Evolutionary conservation across 2,329 filamentous ascomycete species (phyloP), one percentile per base, ranked within the genome.

Genomic region (Remersonia thermophila): DNA sequence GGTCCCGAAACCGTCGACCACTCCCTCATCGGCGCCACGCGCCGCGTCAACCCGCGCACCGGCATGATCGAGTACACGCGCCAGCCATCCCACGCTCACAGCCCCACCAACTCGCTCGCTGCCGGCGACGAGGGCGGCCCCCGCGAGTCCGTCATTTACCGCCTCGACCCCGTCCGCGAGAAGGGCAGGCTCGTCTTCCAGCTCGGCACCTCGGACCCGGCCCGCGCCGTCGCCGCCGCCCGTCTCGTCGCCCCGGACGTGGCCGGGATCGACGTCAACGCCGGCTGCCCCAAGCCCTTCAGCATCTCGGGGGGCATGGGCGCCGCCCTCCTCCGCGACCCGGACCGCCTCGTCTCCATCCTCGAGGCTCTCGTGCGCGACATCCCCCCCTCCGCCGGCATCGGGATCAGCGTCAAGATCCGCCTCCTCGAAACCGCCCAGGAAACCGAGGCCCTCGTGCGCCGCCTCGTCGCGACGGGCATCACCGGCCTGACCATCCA

Each of bases 361-460:
- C 68, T 98, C 7, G 77, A 81, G 42, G 78, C 83, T 0, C 67
- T 98, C 8, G 87, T 96, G 2, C 66, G 73, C 40, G 72, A 89
- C 45, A 81, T 96, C 18, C 74, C 76, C 3, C 72, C 76, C 13
- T 77, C 80, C 27, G 86, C 80, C 49, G 72, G 87, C 45, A 93
- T 98, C 46, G 87, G 89, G 38, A 91, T 98, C 53, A 93, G 84
- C 50, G 91, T 98, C 49, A 98, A 98, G 66, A 98, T 98, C 40
- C 77, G 91, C 33, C 70, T 98, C 17, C 68, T 98, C 2, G 77
- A 86, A 37, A 83, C 79, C 0, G 65, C 81, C 0, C 79, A 77
- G 40, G 64, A 80, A 53, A 98, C 91, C 0, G 77, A 83, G 49
- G 65, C 66, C 1, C 67, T 98, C 12, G 89, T 98, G 11, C 68